Evolutionary conservation across 1,284 basidiomycete genomes (phyloP), one percentile per base, ranked within the genome.

Genomic region (Caloboletus firmus): DNA sequence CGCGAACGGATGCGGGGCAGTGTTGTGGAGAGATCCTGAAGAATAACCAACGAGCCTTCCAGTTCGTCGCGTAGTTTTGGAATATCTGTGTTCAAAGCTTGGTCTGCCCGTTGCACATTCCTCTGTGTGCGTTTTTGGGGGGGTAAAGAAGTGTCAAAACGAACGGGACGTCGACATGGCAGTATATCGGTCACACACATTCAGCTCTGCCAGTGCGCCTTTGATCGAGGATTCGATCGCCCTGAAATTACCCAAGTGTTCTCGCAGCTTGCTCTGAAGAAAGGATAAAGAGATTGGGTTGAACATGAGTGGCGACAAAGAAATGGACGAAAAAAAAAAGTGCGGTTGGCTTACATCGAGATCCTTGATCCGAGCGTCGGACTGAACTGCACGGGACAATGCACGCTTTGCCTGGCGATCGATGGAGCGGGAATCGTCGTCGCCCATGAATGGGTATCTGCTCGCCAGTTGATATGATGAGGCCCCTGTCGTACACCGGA

Each of bases 181-280:
- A 35, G 3, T 18, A 26, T 11, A 32, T n/a, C 6, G 5, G 20
- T n/a, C 24, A 62, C 35, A 68, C 36, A 85, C 87, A 62, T 84
- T 79, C 20, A 90, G 73, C 39, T 76, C 77, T 53, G 72, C 73
- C 50, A 82, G 78, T 2, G 83, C 79, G 48, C 86, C 84, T 55
- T 82, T 81, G 28, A 90, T 76, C 18, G 83, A 76, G 57, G 79
- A 78, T 59, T 89, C 85, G 58, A 90, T 82, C 11, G 83, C 82
- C 46, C 84, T 76, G 50, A 87, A 88, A 63, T 88, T 88, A 60
- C 82, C 84, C 51, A 90, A 71, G 63, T 84, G 80, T 60, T 86
- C 82, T 30, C 83, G 77, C 44, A 89, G 77, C 62, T 78, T 81
- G 45, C 76, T 75, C 87, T 89, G 62, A 15, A 39, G 17, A 2